phyloP scores from a whole-genome alignment of 805 yeast genomes.

The Brettanomyces nanus region DNA sequence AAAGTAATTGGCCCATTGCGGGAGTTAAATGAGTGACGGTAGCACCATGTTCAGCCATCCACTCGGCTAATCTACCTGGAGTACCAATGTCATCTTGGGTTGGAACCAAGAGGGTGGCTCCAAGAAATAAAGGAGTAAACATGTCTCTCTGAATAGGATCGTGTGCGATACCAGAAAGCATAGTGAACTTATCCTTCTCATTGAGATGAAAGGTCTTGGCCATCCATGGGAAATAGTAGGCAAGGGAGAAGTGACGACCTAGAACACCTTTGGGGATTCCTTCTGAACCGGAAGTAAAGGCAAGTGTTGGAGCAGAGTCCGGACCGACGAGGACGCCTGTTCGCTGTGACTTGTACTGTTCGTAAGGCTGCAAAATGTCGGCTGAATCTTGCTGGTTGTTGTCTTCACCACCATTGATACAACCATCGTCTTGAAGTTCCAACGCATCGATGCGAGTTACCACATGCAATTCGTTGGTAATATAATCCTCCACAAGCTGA shows the following conservation, averaged over 20 bases:
- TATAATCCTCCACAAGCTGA: conserved; percentile 69
- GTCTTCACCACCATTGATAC: conserved; percentile 50
- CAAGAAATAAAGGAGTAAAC: conserved; percentile 94
- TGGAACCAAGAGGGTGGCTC: conserved; percentile 89
- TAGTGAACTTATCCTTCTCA: conserved; percentile 81
- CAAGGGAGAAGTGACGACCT: conserved; percentile 94
- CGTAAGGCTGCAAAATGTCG: conserved; percentile 45
- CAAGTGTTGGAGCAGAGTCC: conserved; percentile 91
- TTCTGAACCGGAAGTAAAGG: conserved; percentile 96
- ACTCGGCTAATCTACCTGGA: conserved; percentile 93
- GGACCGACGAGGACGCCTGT: conserved; percentile 96
- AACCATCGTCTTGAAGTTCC: conserved; percentile 70
- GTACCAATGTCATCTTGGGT: conserved; percentile 98
- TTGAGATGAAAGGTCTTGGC: conserved; percentile 71
- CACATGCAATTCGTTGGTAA: conserved; percentile 62
- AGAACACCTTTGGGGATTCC: conserved; percentile 98
- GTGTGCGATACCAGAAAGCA: conserved; percentile 98
- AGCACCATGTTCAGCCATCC: conserved; percentile 91
- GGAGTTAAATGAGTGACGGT: conserved; percentile 98
- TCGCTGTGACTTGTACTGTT: conserved; percentile 41
- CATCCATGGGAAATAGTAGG: conserved; percentile 99
- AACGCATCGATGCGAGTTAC: conserved; percentile 68
- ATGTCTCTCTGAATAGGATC: conserved; percentile 99
- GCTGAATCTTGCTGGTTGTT: conserved; percentile 21
- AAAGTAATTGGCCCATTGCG: conserved; percentile 96